phyloP scores from a whole-genome alignment of 306 rosid genomes.

The Dicorynia guianensis region DNA sequence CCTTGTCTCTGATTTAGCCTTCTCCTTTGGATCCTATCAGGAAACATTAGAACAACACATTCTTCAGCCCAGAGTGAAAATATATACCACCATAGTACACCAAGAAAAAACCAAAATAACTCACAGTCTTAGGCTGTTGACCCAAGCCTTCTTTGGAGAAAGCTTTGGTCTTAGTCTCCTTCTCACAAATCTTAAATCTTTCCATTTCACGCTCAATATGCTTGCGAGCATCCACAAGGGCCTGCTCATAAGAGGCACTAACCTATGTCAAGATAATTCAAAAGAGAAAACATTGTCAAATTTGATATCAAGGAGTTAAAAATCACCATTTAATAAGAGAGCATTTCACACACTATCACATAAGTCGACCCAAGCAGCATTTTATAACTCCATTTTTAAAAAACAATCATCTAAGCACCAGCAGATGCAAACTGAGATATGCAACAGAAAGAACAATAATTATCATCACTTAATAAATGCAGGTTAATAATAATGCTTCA shows the following conservation, averaged over 20 bases:
- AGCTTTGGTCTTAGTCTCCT: conserved; percentile 97
- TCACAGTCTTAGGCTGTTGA: conserved; percentile 97
- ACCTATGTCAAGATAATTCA: conserved; percentile 66
- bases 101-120: conserved; percentile 27
- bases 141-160: conserved; percentile 98
- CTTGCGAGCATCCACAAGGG: conserved; percentile 95
- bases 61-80: conserved; percentile 27
- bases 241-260: conserved; percentile 99
- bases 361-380: conserved; percentile 24
- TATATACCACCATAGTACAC: conserved; percentile 1
- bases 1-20: conserved; percentile 95
- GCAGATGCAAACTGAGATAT: background rate
- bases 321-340: conserved; percentile 1
- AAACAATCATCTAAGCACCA: conserved; percentile 16
- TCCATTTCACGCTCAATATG: conserved; percentile 97
- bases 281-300: conserved; percentile 43
- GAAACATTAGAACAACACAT: conserved; percentile 39
- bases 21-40: conserved; percentile 92
- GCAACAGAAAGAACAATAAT: conserved; percentile 9
- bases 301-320: conserved; percentile 32
- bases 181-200: conserved; percentile 94
- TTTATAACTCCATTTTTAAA: background rate
- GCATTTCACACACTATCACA: conserved; percentile 23
- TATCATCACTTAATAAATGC: conserved; percentile 8
- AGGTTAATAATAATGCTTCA: conserved; percentile 10